These are phyloP conservation scores for Tilletia walkeri DNA, from an alignment of 1,284 basidiomycete species.

Conservation along the genomic window DNA sequence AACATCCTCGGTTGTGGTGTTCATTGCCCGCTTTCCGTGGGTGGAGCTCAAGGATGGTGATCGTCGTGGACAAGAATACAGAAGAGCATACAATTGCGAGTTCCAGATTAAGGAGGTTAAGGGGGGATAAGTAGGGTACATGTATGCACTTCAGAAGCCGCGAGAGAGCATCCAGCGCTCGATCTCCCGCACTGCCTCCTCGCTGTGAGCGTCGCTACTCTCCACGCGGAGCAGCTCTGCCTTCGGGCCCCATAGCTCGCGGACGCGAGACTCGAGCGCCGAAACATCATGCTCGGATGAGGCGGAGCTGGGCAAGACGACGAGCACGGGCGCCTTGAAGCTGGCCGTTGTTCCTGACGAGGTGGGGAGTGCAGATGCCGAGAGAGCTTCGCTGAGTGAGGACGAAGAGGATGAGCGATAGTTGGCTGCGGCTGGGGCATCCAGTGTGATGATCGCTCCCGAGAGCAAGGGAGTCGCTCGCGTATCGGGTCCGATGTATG, in stretches of 20 bases:
- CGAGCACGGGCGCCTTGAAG: slow-evolving; percentile 7
- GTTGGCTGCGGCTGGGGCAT: background rate
- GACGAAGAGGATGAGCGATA: background rate
- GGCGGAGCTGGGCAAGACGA: background rate
- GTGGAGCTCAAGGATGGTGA: no score
- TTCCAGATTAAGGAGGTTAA: no score
- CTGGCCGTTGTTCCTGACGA: background rate
- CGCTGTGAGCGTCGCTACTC: background rate
- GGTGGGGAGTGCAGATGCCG: background rate
- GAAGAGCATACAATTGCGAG: no score
- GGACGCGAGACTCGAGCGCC: background rate
- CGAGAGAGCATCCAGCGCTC: slow-evolving; percentile 12
- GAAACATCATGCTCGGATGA: background rate
- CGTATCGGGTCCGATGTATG: slow-evolving; percentile 14
- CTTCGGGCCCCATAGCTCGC: slow-evolving; percentile 1
- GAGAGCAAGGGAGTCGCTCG: background rate
- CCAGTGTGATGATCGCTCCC: background rate
- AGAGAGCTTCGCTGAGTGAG: background rate
- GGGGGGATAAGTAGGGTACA: background rate
- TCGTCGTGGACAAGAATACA: no score
- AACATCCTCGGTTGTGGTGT: no score
- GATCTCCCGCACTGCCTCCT: background rate
- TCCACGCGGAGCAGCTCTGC: slow-evolving; percentile 8
- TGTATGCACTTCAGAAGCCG: background rate
- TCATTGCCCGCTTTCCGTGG: no score